Evolutionary conservation across 2,329 filamentous ascomycete species (phyloP).

Genomic region (Aspergillus clavatus): DNA sequence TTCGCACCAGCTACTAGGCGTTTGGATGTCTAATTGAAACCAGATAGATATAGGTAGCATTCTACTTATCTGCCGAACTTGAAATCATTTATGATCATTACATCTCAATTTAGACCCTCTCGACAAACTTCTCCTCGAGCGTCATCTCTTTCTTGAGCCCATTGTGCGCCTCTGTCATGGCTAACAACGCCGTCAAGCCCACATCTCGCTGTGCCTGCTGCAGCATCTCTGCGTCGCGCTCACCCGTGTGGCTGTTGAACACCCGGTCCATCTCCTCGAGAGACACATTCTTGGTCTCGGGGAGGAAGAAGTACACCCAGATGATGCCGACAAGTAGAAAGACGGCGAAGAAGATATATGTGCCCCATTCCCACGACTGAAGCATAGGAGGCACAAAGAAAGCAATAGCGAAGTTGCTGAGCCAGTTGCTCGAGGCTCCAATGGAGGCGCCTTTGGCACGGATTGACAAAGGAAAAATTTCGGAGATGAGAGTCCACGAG

Average conservation of each 20-base stretch:
- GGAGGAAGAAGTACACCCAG: conserved; percentile 41
- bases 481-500: conserved; percentile 26
- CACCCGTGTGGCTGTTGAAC: conserved; percentile 26
- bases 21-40: too few relatives aligned
- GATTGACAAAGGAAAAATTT: conserved; percentile 27
- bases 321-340: conserved; percentile 21
- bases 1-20: too few relatives aligned
- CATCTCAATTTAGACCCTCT: conserved; percentile 4
- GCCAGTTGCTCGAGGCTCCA: conserved; percentile 28
- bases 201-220: conserved; percentile 23
- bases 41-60: too few relatives aligned
- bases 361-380: conserved; percentile 22
- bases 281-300: conserved; percentile 53
- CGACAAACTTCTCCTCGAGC: conserved; percentile 3
- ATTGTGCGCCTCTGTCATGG: background rate
- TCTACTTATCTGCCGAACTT: too few relatives aligned
- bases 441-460: conserved; percentile 27
- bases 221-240: conserved; percentile 21
- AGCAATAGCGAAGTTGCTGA: conserved; percentile 29
- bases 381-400: conserved; percentile 28
- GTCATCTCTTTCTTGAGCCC: background rate
- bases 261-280: conserved; percentile 51
- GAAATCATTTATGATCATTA: too few relatives aligned
- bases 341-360: conserved; percentile 28
- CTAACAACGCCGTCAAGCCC: conserved; percentile 20